These are phyloP conservation scores for Rachicladosporium sp. DNA, from an alignment of 2,329 filamentous ascomycete genomes.

Conservation along the genomic window DNA sequence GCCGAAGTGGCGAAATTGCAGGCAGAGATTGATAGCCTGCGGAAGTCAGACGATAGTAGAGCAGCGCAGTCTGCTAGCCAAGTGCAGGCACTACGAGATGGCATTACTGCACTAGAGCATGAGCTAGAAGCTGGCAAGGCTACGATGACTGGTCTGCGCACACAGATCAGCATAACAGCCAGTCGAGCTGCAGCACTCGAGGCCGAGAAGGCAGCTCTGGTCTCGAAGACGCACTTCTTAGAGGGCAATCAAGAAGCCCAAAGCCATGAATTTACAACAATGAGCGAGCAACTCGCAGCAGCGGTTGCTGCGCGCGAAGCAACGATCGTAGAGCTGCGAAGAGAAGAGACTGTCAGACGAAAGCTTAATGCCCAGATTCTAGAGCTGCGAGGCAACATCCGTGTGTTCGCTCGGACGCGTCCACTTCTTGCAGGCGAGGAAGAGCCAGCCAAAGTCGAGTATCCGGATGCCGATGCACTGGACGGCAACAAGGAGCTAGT, in stretches of 20 bases:
- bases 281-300: constrained; percentile 69
- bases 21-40: constrained; percentile 35
- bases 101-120: constrained; percentile 11
- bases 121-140: constrained; percentile 41
- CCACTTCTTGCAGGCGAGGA: constrained; percentile 54
- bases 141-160: constrained; percentile 45
- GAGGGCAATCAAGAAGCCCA: constrained; percentile 85
- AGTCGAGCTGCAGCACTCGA: constrained; percentile 55
- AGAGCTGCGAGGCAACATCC: constrained; percentile 94
- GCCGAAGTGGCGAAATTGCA: constrained; percentile 55
- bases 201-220: constrained; percentile 60
- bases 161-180: constrained; percentile 34
- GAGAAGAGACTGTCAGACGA: constrained; percentile 78
- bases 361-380: constrained; percentile 97
- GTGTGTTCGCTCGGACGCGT: constrained; percentile 92
- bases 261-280: constrained; percentile 69
- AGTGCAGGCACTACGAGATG: constrained; percentile 28
- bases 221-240: constrained; percentile 75
- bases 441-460: constrained; percentile 60
- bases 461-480: constrained; percentile 53
- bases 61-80: constrained; percentile 40
- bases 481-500: constrained; percentile 81
- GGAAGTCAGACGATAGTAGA: constrained; percentile 42
- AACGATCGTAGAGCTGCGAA: constrained; percentile 70
- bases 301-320: constrained; percentile 57